These are phyloP conservation scores for Cladophialophora chaetospira DNA, from an alignment of 2,329 filamentous ascomycete genomes.

Conservation along the genomic window DNA sequence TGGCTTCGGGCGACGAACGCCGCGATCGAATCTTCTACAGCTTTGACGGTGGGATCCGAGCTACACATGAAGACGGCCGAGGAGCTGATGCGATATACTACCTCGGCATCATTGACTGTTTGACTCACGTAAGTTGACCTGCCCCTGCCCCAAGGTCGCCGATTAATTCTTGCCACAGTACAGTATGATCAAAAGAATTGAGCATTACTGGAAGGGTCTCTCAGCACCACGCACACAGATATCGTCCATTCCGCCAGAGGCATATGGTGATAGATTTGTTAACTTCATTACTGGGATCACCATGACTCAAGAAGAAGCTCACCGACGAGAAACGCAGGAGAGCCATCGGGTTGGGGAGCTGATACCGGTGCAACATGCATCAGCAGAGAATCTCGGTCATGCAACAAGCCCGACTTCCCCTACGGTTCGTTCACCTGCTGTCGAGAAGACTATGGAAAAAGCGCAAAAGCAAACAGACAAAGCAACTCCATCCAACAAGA, in stretches of 20 bases:
- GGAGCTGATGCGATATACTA: conserved; percentile 95
- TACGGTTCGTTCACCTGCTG: conserved; percentile 38
- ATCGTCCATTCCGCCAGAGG: conserved; percentile 83
- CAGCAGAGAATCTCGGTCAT: conserved; percentile 34
- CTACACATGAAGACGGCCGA: conserved; percentile 85
- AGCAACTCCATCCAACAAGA: conserved; percentile 49
- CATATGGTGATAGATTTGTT: conserved; percentile 92
- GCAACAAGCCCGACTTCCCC: conserved; percentile 36
- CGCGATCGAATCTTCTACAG: conserved; percentile 84
- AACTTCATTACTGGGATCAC: conserved; percentile 90
- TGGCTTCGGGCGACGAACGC: conserved; percentile 67
- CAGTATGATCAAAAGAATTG: conserved; percentile 88
- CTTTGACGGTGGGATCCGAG: conserved; percentile 89
- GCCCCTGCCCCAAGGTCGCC: background rate
- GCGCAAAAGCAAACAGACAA: conserved; percentile 66
- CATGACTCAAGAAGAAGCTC: conserved; percentile 82
- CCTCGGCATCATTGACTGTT: conserved; percentile 94
- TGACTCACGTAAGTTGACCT: conserved; percentile 78
- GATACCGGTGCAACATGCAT: conserved; percentile 9
- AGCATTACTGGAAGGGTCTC: conserved; percentile 96
- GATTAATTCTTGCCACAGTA: conserved; percentile 60
- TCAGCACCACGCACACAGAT: conserved; percentile 82
- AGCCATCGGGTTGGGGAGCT: conserved; percentile 17
- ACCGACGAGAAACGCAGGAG: conserved; percentile 48
- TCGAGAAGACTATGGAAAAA: conserved; percentile 58